These are phyloP conservation scores for Claviceps digitariae DNA, from an alignment of 2,329 filamentous ascomycete species.

Conservation along the genomic window DNA sequence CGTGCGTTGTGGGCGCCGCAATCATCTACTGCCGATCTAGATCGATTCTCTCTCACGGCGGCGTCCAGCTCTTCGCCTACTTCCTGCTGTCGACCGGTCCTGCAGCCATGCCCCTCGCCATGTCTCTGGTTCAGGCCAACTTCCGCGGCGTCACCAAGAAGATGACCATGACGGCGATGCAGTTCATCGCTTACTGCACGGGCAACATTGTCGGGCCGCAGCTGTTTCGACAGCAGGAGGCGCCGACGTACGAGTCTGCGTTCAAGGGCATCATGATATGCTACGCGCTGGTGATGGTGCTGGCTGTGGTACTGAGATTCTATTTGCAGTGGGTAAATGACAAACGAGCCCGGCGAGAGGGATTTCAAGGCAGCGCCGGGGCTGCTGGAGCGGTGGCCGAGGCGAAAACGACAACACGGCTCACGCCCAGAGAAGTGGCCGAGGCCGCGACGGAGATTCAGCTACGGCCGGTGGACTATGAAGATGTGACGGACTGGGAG, in stretches of 20 bases:
- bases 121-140: slow-evolving; percentile 42
- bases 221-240: slow-evolving; percentile 36
- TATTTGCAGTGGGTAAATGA: slow-evolving; percentile 35
- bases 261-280: slow-evolving; percentile 43
- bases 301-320: slow-evolving; percentile 29
- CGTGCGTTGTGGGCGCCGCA: slow-evolving; percentile 37
- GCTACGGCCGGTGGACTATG: slow-evolving; percentile 32
- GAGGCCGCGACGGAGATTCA: slow-evolving; percentile 22
- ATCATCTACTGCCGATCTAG: slow-evolving; percentile 35
- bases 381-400: slow-evolving; percentile 25
- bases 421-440: slow-evolving; percentile 12
- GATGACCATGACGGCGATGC: slow-evolving; percentile 41
- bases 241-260: slow-evolving; percentile 37
- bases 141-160: slow-evolving; percentile 46
- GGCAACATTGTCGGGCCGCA: slow-evolving; percentile 45
- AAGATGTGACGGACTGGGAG: slow-evolving; percentile 48
- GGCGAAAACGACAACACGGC: slow-evolving; percentile 20
- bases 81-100: slow-evolving; percentile 42
- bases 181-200: slow-evolving; percentile 41
- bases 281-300: slow-evolving; percentile 34
- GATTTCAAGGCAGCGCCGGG: slow-evolving; percentile 29
- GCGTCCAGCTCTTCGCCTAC: slow-evolving; percentile 41
- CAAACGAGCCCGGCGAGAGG: slow-evolving; percentile 28
- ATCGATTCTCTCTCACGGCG: slow-evolving; percentile 22
- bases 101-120: slow-evolving; percentile 37